Evolutionary conservation across 768 basidiomycete genomes (phyloP).

Genomic region (Amanita pseudoporphyria): DNA sequence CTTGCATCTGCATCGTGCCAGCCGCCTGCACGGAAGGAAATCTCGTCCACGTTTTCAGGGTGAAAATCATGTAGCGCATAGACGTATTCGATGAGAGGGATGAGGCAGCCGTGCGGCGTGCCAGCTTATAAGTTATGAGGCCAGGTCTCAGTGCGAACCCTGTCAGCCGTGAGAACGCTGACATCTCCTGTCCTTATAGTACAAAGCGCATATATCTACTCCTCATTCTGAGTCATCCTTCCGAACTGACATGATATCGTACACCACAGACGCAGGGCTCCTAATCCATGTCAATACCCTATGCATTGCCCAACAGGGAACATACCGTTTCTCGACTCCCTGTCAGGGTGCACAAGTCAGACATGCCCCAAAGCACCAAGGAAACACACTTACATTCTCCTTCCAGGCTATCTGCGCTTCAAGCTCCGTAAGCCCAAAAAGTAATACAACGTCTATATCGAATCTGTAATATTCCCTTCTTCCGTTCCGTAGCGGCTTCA

Average conservation of each 20-base stretch:
- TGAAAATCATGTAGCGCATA: slow-evolving; percentile 82
- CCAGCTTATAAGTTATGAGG: neutral
- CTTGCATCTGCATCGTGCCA: neutral
- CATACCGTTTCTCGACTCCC: slow-evolving; percentile 15
- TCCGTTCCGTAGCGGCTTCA: neutral
- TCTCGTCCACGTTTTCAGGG: slow-evolving; percentile 93
- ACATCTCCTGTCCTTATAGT: neutral
- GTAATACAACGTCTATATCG: slow-evolving; percentile 29
- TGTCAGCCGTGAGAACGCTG: too few species aligned
- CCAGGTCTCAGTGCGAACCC: too few species aligned
- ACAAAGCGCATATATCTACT: too few species aligned
- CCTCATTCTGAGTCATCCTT: neutral
- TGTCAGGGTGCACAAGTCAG: neutral
- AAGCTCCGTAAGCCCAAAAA: slow-evolving; percentile 35
- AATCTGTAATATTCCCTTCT: slow-evolving; percentile 15
- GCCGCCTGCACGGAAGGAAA: slow-evolving; percentile 71
- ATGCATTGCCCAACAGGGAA: neutral
- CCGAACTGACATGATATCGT: neutral
- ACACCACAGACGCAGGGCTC: slow-evolving; percentile 1
- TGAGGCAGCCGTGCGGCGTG: slow-evolving; percentile 19
- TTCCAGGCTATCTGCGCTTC: slow-evolving; percentile 36
- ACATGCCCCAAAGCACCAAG: neutral
- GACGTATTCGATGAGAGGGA: slow-evolving; percentile 46
- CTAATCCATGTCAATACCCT: neutral
- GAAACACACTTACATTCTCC: slow-evolving; percentile 22